Evolutionary conservation across 805 yeast species (phyloP).

Genomic region (Osmozyma mogii): DNA sequence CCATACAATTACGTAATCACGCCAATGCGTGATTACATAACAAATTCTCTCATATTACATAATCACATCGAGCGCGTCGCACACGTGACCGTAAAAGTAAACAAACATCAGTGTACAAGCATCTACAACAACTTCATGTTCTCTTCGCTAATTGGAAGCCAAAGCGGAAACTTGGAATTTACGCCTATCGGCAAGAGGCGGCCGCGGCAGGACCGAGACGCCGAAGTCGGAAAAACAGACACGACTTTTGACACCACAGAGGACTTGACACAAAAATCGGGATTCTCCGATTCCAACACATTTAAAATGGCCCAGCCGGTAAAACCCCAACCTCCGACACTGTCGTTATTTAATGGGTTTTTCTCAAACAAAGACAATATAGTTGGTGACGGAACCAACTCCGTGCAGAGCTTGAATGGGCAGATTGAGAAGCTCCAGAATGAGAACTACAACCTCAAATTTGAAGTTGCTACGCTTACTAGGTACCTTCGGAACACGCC

Average conservation of each 20-base stretch:
- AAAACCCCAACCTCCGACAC: not conserved
- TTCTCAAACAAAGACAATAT: not conserved
- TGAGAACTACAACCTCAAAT: slow-evolving; percentile 38
- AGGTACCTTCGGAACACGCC: slow-evolving; percentile 37
- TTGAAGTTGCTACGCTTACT: slow-evolving; percentile 34
- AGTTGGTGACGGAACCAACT: slow-evolving; percentile 9
- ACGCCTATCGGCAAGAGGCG: not conserved
- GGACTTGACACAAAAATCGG: not conserved
- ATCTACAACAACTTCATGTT: not conserved
- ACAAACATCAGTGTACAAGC: not conserved
- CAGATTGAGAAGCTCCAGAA: slow-evolving; percentile 24
- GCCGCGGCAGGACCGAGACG: not conserved
- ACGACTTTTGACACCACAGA: not conserved
- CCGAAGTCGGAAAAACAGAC: not conserved
- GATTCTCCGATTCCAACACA: not conserved
- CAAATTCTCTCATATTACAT: too few relatives aligned
- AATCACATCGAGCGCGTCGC: not conserved
- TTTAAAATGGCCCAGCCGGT: not conserved
- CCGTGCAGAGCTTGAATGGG: slow-evolving; percentile 18
- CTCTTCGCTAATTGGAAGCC: not conserved
- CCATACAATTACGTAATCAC: too few relatives aligned
- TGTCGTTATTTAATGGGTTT: not conserved
- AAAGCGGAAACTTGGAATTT: not conserved
- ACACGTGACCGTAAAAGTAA: not conserved
- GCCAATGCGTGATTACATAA: too few relatives aligned